These are phyloP conservation scores for Cenchrus americanus DNA, from an alignment of 176 grass and related monocot species.

Conservation along the genomic window DNA sequence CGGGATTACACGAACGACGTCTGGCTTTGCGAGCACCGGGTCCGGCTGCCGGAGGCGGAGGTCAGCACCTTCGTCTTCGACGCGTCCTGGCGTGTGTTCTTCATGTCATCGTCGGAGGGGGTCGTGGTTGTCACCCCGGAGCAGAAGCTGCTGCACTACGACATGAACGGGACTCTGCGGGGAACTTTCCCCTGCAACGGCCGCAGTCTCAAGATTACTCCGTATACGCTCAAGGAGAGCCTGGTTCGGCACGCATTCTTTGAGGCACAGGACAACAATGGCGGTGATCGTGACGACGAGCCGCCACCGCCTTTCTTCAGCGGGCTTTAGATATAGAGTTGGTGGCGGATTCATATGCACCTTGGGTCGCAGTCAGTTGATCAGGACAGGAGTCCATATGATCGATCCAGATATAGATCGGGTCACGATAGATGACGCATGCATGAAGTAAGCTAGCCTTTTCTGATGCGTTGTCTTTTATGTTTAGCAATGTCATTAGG, in stretches of 20 bases:
- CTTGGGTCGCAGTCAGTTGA: neutral
- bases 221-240: slow-evolving; percentile 23
- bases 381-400: neutral
- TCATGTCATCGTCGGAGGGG: neutral
- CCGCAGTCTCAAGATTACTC: neutral
- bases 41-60: neutral
- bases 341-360: neutral
- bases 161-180: neutral
- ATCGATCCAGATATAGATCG: neutral
- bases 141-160: slow-evolving; percentile 20
- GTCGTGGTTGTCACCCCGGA: neutral
- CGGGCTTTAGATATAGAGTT: neutral
- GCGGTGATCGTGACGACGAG: neutral
- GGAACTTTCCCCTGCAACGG: slow-evolving; percentile 4
- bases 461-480: neutral
- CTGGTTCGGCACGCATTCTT: neutral
- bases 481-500: neutral
- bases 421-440: neutral
- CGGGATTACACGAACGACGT: neutral
- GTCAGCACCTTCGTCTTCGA: neutral
- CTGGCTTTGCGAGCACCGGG: slow-evolving; percentile 2
- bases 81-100: neutral
- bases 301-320: neutral
- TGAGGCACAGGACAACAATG: neutral
- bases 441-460: neutral